phyloP scores from a whole-genome alignment of 257 asterid species.

The Euphrasia confusa region DNA sequence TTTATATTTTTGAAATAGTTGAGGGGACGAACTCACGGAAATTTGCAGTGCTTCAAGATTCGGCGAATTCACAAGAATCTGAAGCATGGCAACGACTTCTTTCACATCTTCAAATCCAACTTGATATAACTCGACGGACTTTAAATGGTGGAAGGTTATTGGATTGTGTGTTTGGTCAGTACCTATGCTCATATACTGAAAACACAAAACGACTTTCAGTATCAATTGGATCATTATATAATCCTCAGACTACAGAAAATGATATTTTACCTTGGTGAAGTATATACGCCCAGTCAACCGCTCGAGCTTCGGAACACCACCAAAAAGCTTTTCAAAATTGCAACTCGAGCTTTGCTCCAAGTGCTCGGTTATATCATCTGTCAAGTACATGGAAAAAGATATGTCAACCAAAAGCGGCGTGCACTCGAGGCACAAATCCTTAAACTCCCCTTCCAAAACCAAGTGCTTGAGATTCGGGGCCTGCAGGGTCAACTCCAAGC shows the following conservation, averaged over 20 bases:
- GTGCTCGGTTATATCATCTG: constrained; percentile 68
- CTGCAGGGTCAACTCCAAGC: constrained; percentile 58
- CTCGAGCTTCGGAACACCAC: constrained; percentile 75
- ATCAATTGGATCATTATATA: background rate
- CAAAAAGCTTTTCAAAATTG: constrained; percentile 74
- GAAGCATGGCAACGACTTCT: constrained; percentile 69
- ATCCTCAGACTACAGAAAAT: background rate
- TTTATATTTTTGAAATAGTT: background rate
- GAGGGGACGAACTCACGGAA: constrained; percentile 46
- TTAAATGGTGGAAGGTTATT: constrained; percentile 45
- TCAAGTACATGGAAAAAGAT: constrained; percentile 74
- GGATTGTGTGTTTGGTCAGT: constrained; percentile 36
- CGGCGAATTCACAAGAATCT: constrained; percentile 68
- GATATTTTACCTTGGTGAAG: constrained; percentile 70
- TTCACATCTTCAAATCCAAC: constrained; percentile 75
- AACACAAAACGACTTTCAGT: constrained; percentile 16
- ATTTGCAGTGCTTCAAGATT: constrained; percentile 62
- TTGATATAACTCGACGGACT: constrained; percentile 72
- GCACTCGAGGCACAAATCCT: constrained; percentile 63
- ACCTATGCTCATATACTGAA: constrained; percentile 70
- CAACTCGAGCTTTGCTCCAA: constrained; percentile 70
- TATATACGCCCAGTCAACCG: constrained; percentile 72
- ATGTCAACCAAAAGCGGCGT: constrained; percentile 56
- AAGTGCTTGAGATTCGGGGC: constrained; percentile 84
- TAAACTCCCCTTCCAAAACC: constrained; percentile 85